phyloP scores from a whole-genome alignment of 2,329 filamentous ascomycete genomes.

The Calonectria montana region DNA sequence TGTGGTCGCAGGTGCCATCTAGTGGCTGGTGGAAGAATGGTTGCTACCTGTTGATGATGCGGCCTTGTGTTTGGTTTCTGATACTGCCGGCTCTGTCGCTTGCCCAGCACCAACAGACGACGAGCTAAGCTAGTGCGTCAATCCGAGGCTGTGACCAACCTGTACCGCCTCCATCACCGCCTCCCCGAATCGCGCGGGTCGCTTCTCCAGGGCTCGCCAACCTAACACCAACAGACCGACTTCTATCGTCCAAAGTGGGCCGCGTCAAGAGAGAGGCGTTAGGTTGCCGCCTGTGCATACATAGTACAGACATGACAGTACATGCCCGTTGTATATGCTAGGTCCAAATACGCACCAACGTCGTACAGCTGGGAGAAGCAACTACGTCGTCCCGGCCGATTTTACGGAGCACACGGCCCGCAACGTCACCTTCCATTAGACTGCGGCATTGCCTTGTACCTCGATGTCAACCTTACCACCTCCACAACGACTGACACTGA shows the following conservation, averaged over 20 bases:
- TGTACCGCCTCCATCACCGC: conserved; percentile 8
- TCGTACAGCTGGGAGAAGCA: neutral
- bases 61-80: neutral
- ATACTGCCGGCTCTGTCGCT: conserved; percentile 1
- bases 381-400: neutral
- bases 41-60: neutral
- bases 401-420: conserved; percentile 2
- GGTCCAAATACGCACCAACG: neutral
- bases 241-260: conserved; percentile 1
- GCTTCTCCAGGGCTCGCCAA: neutral
- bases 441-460: neutral
- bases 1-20: neutral
- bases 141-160: neutral
- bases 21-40: neutral
- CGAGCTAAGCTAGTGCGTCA: neutral
- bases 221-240: neutral
- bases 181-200: conserved; percentile 1
- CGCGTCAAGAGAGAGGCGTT: neutral
- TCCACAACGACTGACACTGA: conserved; percentile 5
- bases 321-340: neutral
- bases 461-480: neutral
- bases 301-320: neutral
- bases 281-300: neutral
- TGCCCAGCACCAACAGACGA: neutral
- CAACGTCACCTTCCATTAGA: neutral